These are phyloP conservation scores for Scutellaria galericulata DNA, from an alignment of 257 asterid species.

Conservation along the genomic window DNA sequence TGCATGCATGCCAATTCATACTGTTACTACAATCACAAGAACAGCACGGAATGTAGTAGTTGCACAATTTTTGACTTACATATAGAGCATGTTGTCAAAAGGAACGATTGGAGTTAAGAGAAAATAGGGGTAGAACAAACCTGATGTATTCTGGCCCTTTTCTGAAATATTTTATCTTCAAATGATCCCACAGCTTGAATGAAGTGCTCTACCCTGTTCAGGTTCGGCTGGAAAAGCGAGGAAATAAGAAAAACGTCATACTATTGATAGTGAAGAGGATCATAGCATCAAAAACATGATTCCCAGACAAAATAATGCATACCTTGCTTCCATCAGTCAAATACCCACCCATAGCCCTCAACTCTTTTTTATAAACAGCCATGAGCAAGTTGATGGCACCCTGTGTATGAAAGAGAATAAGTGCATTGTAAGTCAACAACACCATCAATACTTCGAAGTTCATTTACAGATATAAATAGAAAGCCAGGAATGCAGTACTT, in stretches of 20 bases:
- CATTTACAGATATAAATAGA: background rate
- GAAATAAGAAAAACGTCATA: slow-evolving; percentile 28
- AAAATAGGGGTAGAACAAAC: slow-evolving; percentile 44
- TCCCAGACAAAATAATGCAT: slow-evolving; percentile 32
- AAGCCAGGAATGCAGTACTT: slow-evolving; percentile 22
- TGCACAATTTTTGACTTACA: background rate
- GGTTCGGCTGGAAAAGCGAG: slow-evolving; percentile 67
- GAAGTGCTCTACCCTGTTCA: slow-evolving; percentile 80
- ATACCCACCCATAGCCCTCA: slow-evolving; percentile 78
- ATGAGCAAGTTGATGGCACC: slow-evolving; percentile 95
- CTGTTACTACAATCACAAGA: background rate
- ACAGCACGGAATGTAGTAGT: slow-evolving; percentile 5
- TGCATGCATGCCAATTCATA: slow-evolving; percentile 18
- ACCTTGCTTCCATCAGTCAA: slow-evolving; percentile 91
- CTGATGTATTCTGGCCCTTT: slow-evolving; percentile 91
- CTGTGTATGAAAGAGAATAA: slow-evolving; percentile 46
- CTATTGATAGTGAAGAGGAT: background rate
- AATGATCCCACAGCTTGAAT: slow-evolving; percentile 95
- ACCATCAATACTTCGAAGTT: slow-evolving; percentile 2
- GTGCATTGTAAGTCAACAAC: slow-evolving; percentile 28
- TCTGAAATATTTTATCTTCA: slow-evolving; percentile 90
- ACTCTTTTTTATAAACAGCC: slow-evolving; percentile 95
- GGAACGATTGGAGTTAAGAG: background rate
- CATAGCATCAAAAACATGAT: slow-evolving; percentile 16
- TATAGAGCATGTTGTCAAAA: background rate